These are phyloP conservation scores for Fistulifera pelliculosa DNA, from an alignment of 108 stramenopile species.

Conservation along the genomic window DNA sequence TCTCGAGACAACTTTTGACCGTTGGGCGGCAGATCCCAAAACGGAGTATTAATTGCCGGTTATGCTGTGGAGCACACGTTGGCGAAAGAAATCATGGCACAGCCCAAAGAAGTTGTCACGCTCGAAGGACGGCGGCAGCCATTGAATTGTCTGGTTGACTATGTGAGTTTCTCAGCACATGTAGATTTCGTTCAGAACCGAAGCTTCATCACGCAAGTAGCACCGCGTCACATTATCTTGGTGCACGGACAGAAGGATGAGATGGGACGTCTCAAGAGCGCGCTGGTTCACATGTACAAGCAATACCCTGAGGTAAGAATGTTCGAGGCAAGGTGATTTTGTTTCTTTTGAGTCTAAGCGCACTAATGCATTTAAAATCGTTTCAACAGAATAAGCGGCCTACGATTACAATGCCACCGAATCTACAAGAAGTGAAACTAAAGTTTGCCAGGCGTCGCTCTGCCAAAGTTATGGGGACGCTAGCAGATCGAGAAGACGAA, in stretches of 20 bases:
- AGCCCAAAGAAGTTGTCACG: conserved; percentile 92
- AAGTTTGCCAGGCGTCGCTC: conserved; percentile 80
- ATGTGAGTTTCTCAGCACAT: conserved; percentile 95
- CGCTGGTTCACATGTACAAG: conserved; percentile 70
- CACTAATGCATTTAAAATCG: conserved; percentile 1
- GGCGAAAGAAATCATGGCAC: conserved; percentile 91
- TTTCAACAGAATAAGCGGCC: conserved; percentile 59
- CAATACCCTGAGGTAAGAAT: conserved; percentile 65
- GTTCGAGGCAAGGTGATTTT: too few relatives aligned
- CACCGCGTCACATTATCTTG: conserved; percentile 91
- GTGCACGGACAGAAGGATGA: conserved; percentile 98
- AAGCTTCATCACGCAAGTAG: conserved; percentile 77
- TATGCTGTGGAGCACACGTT: conserved; percentile 98
- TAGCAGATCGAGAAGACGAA: conserved; percentile 29
- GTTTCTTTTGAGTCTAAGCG: not conserved
- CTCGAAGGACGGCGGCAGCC: conserved; percentile 90
- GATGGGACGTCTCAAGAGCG: conserved; percentile 87
- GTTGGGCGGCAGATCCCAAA: conserved; percentile 94
- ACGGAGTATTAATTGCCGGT: conserved; percentile 96
- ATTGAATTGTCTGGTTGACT: conserved; percentile 88
- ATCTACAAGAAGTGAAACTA: conserved; percentile 75
- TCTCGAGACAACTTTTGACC: conserved; percentile 93
- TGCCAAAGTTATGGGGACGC: conserved; percentile 85
- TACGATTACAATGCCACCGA: conserved; percentile 84
- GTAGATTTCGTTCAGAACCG: conserved; percentile 96